These are phyloP conservation scores for Sporothrix protearum DNA, from an alignment of 2,329 filamentous ascomycete species.

Conservation along the genomic window DNA sequence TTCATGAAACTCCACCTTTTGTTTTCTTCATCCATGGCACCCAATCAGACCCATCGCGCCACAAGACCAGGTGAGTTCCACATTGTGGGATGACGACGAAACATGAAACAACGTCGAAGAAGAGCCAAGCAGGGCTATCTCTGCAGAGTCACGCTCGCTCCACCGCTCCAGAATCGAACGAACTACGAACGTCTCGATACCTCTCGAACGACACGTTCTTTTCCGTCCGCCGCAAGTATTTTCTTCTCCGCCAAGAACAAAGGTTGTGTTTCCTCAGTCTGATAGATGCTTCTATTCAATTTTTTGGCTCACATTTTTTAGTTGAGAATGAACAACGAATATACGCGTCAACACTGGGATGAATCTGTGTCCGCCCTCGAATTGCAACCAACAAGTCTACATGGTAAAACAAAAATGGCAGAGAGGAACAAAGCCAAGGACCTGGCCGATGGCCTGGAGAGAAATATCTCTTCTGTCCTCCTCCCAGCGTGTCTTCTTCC, in stretches of 20 bases:
- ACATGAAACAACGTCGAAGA: slow-evolving; percentile 12
- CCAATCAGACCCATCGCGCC: neutral
- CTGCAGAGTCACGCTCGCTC: neutral
- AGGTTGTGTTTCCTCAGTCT: neutral
- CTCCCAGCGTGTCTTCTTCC: neutral
- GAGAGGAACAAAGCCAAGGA: neutral
- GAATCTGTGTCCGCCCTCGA: neutral
- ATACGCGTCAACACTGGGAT: neutral
- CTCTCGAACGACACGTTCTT: neutral
- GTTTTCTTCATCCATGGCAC: neutral
- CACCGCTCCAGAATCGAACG: neutral
- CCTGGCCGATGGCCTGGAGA: neutral
- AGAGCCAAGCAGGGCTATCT: neutral
- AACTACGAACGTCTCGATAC: neutral
- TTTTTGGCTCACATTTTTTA: neutral
- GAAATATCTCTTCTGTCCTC: neutral
- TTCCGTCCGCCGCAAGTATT: neutral
- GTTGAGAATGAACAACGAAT: neutral
- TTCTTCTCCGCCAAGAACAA: neutral
- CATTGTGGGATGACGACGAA: slow-evolving; percentile 10
- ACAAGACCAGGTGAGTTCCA: neutral
- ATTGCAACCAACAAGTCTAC: neutral
- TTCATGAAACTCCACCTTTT: neutral
- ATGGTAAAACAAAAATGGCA: neutral
- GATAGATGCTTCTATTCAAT: neutral